Percentiles rank a stretch among this genome's conserved stretches.
phyloP scores from a whole-genome alignment of 208 protist genomes.

The Crithidia brevicula region DNA sequence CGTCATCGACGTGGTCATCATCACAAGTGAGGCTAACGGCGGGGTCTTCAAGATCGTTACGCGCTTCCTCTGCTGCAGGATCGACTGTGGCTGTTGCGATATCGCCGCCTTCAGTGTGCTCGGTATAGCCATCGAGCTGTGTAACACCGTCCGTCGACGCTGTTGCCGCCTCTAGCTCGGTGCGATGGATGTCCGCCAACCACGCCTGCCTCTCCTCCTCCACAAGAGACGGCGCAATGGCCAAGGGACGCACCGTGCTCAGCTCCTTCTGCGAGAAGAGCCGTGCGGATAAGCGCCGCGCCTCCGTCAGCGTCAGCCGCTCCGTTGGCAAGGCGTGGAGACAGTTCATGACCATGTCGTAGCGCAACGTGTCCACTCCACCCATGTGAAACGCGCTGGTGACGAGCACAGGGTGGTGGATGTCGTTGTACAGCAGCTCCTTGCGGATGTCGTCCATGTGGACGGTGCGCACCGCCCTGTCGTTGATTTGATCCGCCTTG shows the following conservation, averaged over 20 bases:
- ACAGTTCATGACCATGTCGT: conserved; percentile 91
- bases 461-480: conserved; percentile 29
- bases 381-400: conserved; percentile 89
- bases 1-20: no score
- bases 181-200: conserved; percentile 24
- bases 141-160: background rate
- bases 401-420: conserved; percentile 82
- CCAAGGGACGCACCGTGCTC: conserved; percentile 63
- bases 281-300: conserved; percentile 71
- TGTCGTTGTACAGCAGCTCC: conserved; percentile 82
- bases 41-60: no score
- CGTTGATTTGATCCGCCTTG: conserved; percentile 81
- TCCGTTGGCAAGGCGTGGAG: conserved; percentile 82
- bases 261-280: conserved; percentile 82
- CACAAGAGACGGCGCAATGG: conserved; percentile 68
- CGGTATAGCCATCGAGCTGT: no score
- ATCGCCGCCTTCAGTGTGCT: no score
- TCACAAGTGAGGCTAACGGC: no score
- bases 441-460: conserved; percentile 75
- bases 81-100: no score
- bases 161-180: conserved; percentile 2
- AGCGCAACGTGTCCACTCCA: conserved; percentile 86
- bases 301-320: conserved; percentile 81
- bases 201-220: conserved; percentile 67
- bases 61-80: no score